Evolutionary conservation across 2,329 filamentous ascomycete species (phyloP).

Genomic region (Fusarium heterosporum): DNA sequence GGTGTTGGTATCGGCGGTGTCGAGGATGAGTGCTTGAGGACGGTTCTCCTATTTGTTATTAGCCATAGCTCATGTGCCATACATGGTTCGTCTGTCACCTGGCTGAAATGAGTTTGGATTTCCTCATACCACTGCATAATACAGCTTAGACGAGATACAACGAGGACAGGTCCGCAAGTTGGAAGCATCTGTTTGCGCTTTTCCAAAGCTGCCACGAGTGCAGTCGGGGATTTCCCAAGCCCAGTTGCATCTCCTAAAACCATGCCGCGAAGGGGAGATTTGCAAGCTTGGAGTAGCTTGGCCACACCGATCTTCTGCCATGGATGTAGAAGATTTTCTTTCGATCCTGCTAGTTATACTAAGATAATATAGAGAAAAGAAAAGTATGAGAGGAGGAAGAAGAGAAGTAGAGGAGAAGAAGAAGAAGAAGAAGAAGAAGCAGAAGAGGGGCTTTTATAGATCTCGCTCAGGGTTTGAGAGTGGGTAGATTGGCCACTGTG

Average conservation of each 20-base stretch:
- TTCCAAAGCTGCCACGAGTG: background rate
- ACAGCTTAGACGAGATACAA: background rate
- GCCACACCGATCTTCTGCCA: background rate
- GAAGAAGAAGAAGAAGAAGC: too few species aligned
- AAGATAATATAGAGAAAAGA: too few species aligned
- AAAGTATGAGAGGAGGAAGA: too few species aligned
- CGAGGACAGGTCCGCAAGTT: background rate
- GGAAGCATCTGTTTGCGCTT: background rate
- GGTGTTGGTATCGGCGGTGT: background rate
- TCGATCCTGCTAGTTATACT: too few species aligned
- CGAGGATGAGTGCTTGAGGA: background rate
- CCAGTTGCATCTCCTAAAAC: background rate
- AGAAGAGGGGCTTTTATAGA: too few species aligned
- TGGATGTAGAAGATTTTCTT: too few species aligned
- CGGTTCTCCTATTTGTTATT: background rate
- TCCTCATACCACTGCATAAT: background rate
- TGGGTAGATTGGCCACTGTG: too few species aligned
- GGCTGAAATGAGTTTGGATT: background rate
- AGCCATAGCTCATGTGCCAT: background rate
- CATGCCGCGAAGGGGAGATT: background rate
- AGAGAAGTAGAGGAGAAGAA: too few species aligned
- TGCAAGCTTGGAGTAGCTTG: background rate
- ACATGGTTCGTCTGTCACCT: background rate
- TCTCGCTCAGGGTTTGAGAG: too few species aligned
- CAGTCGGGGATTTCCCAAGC: background rate